phyloP scores from a whole-genome alignment of 768 basidiomycete genomes.

The Auricularia heimuer region DNA sequence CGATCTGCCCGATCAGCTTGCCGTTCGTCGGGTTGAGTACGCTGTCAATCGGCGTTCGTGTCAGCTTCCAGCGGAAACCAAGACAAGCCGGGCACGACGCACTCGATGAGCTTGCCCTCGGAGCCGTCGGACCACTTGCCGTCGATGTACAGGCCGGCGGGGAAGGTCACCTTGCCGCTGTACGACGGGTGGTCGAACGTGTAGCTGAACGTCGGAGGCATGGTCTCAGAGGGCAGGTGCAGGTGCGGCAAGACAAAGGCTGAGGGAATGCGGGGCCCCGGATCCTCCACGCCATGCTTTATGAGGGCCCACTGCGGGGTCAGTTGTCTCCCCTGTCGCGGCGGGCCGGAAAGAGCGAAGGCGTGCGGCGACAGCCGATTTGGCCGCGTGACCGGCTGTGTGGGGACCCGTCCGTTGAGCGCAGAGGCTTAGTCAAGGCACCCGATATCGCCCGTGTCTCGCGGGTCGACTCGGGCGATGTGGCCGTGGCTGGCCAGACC shows the following conservation, averaged over 20 bases:
- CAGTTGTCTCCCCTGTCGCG: too few species aligned
- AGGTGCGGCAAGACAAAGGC: not conserved
- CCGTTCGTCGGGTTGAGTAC: constrained; percentile 27
- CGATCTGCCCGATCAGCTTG: constrained; percentile 19
- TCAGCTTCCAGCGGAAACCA: not conserved
- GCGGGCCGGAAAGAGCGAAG: too few species aligned
- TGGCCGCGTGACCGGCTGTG: too few species aligned
- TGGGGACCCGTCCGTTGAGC: too few species aligned
- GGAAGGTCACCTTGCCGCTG: constrained; percentile 57
- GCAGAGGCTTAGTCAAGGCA: too few species aligned
- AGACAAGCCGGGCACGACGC: constrained; percentile 15
- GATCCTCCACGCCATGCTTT: too few species aligned
- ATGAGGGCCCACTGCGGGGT: too few species aligned
- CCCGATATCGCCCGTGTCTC: too few species aligned
- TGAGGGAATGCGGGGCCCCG: too few species aligned
- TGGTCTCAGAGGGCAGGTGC: not conserved
- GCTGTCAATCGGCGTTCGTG: constrained; percentile 11
- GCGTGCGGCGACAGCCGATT: too few species aligned
- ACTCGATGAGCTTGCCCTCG: constrained; percentile 46
- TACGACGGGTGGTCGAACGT: constrained; percentile 42
- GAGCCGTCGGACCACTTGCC: constrained; percentile 63
- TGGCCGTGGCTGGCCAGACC: too few species aligned
- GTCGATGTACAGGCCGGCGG: constrained; percentile 86
- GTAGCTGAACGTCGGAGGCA: constrained; percentile 30
- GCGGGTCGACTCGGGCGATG: too few species aligned